Evolutionary conservation across 1,139 yeast genomes (phyloP).

Genomic region (Petasospora rhodanensis): DNA sequence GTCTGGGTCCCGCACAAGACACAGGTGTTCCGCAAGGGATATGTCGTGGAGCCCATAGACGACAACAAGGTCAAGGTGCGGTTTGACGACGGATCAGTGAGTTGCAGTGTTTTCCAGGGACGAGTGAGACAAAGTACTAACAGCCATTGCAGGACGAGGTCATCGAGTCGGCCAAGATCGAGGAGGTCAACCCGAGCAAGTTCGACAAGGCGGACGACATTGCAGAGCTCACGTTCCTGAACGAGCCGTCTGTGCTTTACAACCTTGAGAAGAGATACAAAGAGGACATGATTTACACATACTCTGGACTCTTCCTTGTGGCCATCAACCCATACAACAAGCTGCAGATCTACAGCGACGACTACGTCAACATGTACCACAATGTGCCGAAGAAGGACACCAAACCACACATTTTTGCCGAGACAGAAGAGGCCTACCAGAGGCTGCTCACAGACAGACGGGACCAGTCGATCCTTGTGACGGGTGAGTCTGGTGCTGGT

Average conservation of each 20-base stretch:
- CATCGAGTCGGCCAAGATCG: constrained; percentile 44
- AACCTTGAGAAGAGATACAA: constrained; percentile 74
- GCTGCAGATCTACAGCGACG: constrained; percentile 68
- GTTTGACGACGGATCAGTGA: constrained; percentile 42
- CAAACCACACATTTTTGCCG: constrained; percentile 87
- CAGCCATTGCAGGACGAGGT: constrained; percentile 30
- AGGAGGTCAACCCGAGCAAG: constrained; percentile 82
- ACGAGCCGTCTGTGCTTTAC: constrained; percentile 90
- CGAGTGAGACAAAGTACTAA: too few relatives aligned
- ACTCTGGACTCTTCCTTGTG: constrained; percentile 84
- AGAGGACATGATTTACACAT: constrained; percentile 74
- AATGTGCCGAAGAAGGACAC: constrained; percentile 39
- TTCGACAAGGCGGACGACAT: constrained; percentile 90
- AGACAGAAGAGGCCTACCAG: constrained; percentile 83
- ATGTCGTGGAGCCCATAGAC: constrained; percentile 52
- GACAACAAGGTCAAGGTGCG: constrained; percentile 49
- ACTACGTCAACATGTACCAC: constrained; percentile 51
- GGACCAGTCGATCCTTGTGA: constrained; percentile 88
- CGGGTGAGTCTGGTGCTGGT: constrained; percentile 99
- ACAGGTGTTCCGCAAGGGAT: constrained; percentile 65
- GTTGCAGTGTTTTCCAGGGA: too few relatives aligned
- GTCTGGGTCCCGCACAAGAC: constrained; percentile 82
- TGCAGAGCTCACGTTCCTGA: constrained; percentile 92
- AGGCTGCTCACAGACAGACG: constrained; percentile 65
- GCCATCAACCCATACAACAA: constrained; percentile 90